phyloP scores from a whole-genome alignment of 2,329 filamentous ascomycete species.

The Myriosclerotinia curreyana region DNA sequence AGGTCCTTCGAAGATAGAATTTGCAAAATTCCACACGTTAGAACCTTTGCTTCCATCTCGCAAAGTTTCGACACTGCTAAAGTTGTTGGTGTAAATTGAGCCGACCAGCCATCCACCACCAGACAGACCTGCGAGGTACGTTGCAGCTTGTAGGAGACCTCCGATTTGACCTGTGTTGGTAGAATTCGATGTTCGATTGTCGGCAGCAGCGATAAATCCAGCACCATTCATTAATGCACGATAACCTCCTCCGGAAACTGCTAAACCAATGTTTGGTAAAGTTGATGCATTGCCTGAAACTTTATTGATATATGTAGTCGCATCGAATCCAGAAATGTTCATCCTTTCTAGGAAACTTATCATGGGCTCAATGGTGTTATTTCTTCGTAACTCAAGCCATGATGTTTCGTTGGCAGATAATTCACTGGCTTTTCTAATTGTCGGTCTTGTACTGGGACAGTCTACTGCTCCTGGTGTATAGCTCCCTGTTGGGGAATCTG shows the following conservation, averaged over 20 bases:
- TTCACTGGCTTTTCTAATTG: constrained; percentile 58
- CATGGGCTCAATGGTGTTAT: constrained; percentile 73
- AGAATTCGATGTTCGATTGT: constrained; percentile 64
- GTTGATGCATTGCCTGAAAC: constrained; percentile 53
- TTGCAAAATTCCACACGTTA: constrained; percentile 59
- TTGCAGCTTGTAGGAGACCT: constrained; percentile 75
- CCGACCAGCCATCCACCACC: constrained; percentile 83
- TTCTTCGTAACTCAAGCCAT: constrained; percentile 71
- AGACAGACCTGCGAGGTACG: constrained; percentile 77
- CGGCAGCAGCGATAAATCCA: constrained; percentile 75
- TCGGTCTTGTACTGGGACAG: constrained; percentile 69
- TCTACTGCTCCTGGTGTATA: constrained; percentile 68
- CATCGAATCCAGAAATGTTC: constrained; percentile 76
- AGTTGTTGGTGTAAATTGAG: constrained; percentile 77
- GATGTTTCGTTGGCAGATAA: constrained; percentile 67
- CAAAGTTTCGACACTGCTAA: constrained; percentile 62
- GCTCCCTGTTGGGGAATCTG: constrained; percentile 50
- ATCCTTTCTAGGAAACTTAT: constrained; percentile 67
- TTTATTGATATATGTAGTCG: constrained; percentile 65
- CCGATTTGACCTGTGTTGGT: constrained; percentile 67
- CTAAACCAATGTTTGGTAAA: constrained; percentile 69
- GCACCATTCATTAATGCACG: constrained; percentile 82
- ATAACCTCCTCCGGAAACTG: constrained; percentile 81
- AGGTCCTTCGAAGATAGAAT: constrained; percentile 60
- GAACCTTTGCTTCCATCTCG: constrained; percentile 46